Evolutionary conservation across 2,329 filamentous ascomycete genomes (phyloP).

Genomic region (Aspergillus piperis): DNA sequence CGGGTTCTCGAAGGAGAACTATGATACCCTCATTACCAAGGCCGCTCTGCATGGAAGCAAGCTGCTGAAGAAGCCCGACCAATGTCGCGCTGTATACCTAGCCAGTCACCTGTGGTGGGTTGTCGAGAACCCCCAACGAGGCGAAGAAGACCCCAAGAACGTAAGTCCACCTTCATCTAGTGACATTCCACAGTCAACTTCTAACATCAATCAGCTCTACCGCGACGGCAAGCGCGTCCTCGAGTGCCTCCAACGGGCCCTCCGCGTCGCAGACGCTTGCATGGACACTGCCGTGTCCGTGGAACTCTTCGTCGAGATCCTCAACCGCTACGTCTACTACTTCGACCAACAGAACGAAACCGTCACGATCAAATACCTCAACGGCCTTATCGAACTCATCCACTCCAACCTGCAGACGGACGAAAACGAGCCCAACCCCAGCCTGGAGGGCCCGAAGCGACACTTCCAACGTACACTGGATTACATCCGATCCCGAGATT

Average conservation of each 20-base stretch:
- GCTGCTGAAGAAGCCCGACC: conserved; percentile 93
- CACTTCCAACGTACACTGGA: conserved; percentile 95
- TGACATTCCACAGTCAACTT: neutral
- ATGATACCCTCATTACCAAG: conserved; percentile 97
- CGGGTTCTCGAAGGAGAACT: conserved; percentile 94
- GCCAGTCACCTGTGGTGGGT: conserved; percentile 99
- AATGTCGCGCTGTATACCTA: conserved; percentile 93
- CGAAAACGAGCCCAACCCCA: conserved; percentile 64
- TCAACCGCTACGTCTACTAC: conserved; percentile 98
- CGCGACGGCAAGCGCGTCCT: conserved; percentile 96
- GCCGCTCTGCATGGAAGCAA: conserved; percentile 96
- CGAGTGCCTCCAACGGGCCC: conserved; percentile 90
- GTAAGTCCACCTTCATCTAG: conserved; percentile 53
- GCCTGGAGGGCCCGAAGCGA: conserved; percentile 83
- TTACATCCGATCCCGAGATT: conserved; percentile 87
- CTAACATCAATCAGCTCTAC: conserved; percentile 66
- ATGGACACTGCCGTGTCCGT: conserved; percentile 98
- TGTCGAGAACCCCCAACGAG: conserved; percentile 73
- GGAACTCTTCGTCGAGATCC: conserved; percentile 95
- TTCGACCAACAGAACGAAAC: conserved; percentile 99
- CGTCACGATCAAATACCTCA: conserved; percentile 96
- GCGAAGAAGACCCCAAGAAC: conserved; percentile 77
- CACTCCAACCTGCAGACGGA: conserved; percentile 91
- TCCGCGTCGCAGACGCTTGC: conserved; percentile 95
- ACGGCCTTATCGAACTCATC: conserved; percentile 96